Conservation (phyloP, 192 early-diverging fungal species). For the Linnemannia exigua region DNA sequence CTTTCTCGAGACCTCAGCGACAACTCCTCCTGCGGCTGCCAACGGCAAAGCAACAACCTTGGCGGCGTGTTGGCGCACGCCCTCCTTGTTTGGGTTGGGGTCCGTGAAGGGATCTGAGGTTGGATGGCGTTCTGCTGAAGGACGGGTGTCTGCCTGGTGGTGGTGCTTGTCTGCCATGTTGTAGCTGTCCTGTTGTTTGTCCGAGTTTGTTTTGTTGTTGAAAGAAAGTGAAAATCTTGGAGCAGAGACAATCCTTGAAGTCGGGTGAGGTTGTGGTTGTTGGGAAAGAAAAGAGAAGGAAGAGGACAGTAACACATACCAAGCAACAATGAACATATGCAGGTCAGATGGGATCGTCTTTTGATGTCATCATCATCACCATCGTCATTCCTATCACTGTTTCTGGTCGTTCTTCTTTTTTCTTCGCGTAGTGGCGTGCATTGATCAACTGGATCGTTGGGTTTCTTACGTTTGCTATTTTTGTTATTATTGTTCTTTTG, state of each 20-base stretch:
- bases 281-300: not conserved
- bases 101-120: slow-evolving; percentile 54
- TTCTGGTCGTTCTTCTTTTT: not conserved
- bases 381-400: not conserved
- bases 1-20: slow-evolving; percentile 38
- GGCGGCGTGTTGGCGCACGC: slow-evolving; percentile 35
- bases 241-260: not conserved
- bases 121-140: slow-evolving; percentile 20
- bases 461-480: too few relatives aligned
- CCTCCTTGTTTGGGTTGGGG: slow-evolving; percentile 37
- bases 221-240: not conserved
- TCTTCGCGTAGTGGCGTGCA: not conserved
- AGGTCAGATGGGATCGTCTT: not conserved
- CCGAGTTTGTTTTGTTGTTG: not conserved
- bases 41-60: slow-evolving; percentile 35
- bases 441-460: not conserved
- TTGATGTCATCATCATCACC: not conserved
- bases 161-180: slow-evolving; percentile 12
- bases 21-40: slow-evolving; percentile 39
- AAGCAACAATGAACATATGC: not conserved
- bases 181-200: not conserved
- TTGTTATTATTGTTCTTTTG: too few relatives aligned
- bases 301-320: not conserved
- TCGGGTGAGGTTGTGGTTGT: not conserved
- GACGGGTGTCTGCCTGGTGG: not conserved